A percentile compares a stretch with the other conserved stretches of the same genome.
Evolutionary conservation across 2,329 filamentous ascomycete species (phyloP).

Genomic region (Apiospora rasikravindrae): DNA sequence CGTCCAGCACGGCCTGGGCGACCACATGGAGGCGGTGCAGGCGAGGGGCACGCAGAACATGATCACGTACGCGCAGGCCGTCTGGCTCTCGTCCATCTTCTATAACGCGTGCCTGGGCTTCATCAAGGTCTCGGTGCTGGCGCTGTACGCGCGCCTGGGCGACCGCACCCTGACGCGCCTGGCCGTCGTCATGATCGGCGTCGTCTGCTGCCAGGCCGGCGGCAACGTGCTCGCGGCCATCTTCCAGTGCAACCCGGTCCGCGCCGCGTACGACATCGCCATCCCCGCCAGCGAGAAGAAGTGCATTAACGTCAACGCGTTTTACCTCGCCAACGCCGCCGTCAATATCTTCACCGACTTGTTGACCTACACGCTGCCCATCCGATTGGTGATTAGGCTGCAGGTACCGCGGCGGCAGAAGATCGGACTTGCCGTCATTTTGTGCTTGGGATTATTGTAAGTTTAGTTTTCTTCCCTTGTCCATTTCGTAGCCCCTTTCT

Average conservation of each 20-base stretch:
- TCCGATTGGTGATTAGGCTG: constrained; percentile 47
- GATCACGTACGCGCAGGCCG: constrained; percentile 30
- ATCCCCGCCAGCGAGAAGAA: constrained; percentile 35
- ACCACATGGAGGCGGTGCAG: constrained; percentile 25
- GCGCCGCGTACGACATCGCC: constrained; percentile 44
- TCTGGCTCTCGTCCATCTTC: constrained; percentile 53
- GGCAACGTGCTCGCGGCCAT: constrained; percentile 47
- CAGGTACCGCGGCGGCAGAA: constrained; percentile 52
- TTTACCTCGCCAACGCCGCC: constrained; percentile 53
- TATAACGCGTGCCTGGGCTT: constrained; percentile 53
- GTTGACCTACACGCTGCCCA: constrained; percentile 49
- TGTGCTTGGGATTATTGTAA: constrained; percentile 50
- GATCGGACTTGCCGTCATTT: constrained; percentile 46
- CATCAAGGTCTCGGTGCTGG: constrained; percentile 53
- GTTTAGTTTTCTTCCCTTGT: constrained; percentile 6
- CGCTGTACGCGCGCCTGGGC: constrained; percentile 50
- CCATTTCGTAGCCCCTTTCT: neutral
- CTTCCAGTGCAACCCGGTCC: constrained; percentile 49
- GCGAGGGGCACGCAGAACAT: constrained; percentile 29
- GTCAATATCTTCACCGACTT: constrained; percentile 53
- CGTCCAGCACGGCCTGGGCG: constrained; percentile 24
- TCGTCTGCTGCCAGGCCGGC: constrained; percentile 46
- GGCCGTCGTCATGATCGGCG: constrained; percentile 44
- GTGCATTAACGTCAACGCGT: constrained; percentile 51
- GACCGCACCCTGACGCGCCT: constrained; percentile 43